Evolutionary conservation across 805 yeast genomes (phyloP), one percentile per base, ranked within the genome.

Genomic region (Saturnispora sanitii): DNA sequence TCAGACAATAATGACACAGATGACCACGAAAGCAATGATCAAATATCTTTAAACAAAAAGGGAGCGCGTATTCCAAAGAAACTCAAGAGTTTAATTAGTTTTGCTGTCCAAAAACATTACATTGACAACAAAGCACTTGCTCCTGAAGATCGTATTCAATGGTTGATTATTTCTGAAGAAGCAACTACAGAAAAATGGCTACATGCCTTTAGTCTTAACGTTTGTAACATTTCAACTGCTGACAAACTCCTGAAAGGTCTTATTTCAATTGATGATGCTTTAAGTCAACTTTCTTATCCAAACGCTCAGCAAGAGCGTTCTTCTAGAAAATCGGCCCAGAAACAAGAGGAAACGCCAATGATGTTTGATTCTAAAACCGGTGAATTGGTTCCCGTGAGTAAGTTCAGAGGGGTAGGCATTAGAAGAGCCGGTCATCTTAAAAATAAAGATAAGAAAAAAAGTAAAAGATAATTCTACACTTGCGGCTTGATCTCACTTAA

Each of bases 131-230:
- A 57, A 28, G 47, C 50, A 8, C 25, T 29, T 3, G 16, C 38
- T 2, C 21, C 16, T 1, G n/a, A 30, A 11, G 58, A 58, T 7
- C 51, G 40, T 22, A 45, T 46, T 30, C 46, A 51, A 16, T 81
- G 87, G 87, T 61, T 64, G 19, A 56, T 79, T 19, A 66, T 80
- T 5, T 71, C 84, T 4, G 90, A 81, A 53, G 84, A 79, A 49
- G 52, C 67, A 2, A 63, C 67, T 3, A 68, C 77, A 13, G 60
- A 62, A 42, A 65, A 70, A 33, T 70, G 83, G 85, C 62, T 73
- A 36, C 56, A 60, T 45, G 61, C 82, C 55, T 67, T 65, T 50
- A 70, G 77, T n/a, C 54, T 81, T 49, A 64, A 66, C 36, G 68
- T 77, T 48, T 47, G 75, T 57, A 63, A 68, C 49, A 58, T 77